Base-by-base conservation (phyloP, 2,329 filamentous ascomycete species). In the Trichophyton equinum region DNA sequence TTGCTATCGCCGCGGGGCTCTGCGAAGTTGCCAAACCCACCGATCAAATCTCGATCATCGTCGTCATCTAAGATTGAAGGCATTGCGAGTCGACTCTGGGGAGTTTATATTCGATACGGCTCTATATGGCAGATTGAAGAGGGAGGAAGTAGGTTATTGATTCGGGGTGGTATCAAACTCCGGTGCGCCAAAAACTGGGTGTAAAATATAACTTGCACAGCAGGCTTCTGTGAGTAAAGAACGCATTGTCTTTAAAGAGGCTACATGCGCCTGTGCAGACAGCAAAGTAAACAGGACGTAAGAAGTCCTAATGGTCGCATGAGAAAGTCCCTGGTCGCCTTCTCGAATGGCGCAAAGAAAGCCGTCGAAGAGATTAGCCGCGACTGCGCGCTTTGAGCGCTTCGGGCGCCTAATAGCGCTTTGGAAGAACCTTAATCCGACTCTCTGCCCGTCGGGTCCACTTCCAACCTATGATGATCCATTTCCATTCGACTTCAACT, bases 41-140 rank as follows among this genome's bases (percentile, higher is more conserved):
- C 74, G 61, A 68, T 72, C 64, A 75, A 66, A 63, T 76, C 74
- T 55, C 74, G 71, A 59, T 76, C 74, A 53, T 74, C 72, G 40
- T 77, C 76, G 40, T 78, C 75, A 4, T 69, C 70, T 36, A 67
- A 66, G 59, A 71, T 68, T n/a, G 69, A 65, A 38, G 68, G 68
- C 70, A 72, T 72, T 44, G 40, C 40, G 33, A 38, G n/a, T 64
- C 5, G n/a, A 44, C 51, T 25, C n/a, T 8, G 1, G 27, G 25
- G 51, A n/a, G n/a, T 11, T 7, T 36, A 15, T 51, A 13, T 20
- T 36, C n/a, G 33, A 53, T n/a, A 18, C 30, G 15, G 33, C 51
- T 36, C n/a, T 55, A 55, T 55, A 20, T 36, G 11, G 15, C 18
- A 9, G 1, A 30, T 18, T 15, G 51, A 55, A 18, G 15, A 7